These are phyloP conservation scores for Scheffersomyces segobiensis DNA, from an alignment of 1,139 yeast species.

Conservation along the genomic window DNA sequence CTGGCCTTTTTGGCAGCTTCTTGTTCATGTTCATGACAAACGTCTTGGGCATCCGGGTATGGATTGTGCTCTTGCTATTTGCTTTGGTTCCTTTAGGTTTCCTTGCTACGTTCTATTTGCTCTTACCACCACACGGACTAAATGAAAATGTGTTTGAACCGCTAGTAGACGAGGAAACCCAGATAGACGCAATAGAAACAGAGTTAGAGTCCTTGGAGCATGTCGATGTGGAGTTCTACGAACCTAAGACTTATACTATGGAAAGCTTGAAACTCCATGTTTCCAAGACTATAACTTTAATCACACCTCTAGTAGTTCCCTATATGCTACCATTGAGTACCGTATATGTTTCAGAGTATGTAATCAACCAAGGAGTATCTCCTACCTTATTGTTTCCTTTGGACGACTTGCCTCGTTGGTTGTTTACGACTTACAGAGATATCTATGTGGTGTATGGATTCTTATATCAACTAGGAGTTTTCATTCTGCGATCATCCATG, in stretches of 20 bases:
- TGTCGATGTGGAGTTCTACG: not conserved
- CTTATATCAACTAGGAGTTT: conserved; percentile 88
- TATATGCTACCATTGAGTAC: conserved; percentile 81
- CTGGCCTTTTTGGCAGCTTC: conserved; percentile 81
- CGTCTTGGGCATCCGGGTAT: conserved; percentile 30
- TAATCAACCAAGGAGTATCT: conserved; percentile 87
- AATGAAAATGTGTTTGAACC: conserved; percentile 3
- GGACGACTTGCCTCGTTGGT: conserved; percentile 58
- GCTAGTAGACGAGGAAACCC: not conserved
- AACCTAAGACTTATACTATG: not conserved
- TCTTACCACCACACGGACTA: conserved; percentile 25
- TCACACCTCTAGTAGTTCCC: conserved; percentile 58
- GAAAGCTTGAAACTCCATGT: conserved; percentile 22
- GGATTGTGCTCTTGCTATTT: conserved; percentile 32
- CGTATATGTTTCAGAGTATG: conserved; percentile 84
- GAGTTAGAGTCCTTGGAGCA: not conserved
- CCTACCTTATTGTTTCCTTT: conserved; percentile 84
- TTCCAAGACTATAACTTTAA: conserved; percentile 35
- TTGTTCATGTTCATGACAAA: conserved; percentile 43
- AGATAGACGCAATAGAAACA: conserved; percentile 2
- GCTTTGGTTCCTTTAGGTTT: conserved; percentile 41
- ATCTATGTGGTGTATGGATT: conserved; percentile 94
- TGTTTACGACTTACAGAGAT: conserved; percentile 70
- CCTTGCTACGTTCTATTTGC: conserved; percentile 24
- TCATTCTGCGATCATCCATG: conserved; percentile 83